A percentile compares a stretch with the other conserved stretches of the same genome.
Evolutionary conservation across 208 protist species (phyloP).

Genomic region (Vickermania ingenoplastis): DNA sequence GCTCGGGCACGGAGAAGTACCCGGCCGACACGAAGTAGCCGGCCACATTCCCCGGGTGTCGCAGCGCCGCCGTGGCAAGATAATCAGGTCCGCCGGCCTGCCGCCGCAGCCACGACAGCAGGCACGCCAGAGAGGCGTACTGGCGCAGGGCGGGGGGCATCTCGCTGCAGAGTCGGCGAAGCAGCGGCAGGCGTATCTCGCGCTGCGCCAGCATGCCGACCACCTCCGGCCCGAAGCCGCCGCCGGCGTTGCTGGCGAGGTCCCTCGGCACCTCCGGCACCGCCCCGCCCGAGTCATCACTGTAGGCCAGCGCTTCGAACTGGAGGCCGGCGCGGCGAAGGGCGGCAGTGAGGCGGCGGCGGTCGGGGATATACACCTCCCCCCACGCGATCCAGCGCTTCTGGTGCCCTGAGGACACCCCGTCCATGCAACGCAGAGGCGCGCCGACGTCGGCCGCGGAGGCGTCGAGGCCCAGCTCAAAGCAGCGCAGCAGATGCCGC

Average conservation of each 20-base stretch:
- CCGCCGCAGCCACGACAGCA: background rate
- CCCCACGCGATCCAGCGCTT: background rate
- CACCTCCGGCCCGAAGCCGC: background rate
- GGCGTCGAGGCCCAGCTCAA: background rate
- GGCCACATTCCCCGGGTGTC: background rate
- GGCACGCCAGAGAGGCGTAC: slow-evolving; percentile 5
- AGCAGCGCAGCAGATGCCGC: background rate
- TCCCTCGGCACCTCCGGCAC: background rate
- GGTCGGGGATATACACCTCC: background rate
- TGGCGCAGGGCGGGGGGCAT: slow-evolving; percentile 16
- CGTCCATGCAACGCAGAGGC: too few relatives aligned
- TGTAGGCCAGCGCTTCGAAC: background rate
- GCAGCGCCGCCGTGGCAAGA: background rate
- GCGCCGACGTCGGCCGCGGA: background rate
- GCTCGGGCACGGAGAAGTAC: slow-evolving; percentile 1
- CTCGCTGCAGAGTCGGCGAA: background rate
- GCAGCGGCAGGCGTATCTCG: slow-evolving; percentile 6
- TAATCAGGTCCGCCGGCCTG: background rate
- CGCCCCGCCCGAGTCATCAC: background rate
- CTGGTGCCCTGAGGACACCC: background rate
- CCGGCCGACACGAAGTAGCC: background rate
- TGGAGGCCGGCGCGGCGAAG: background rate
- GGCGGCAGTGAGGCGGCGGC: background rate
- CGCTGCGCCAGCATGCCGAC: background rate
- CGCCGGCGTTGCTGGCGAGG: background rate